Evolutionary conservation across 495 filamentous ascomycete species (phyloP), one percentile per base, ranked within the genome.

Genomic region (Tuber umbilicatum): DNA sequence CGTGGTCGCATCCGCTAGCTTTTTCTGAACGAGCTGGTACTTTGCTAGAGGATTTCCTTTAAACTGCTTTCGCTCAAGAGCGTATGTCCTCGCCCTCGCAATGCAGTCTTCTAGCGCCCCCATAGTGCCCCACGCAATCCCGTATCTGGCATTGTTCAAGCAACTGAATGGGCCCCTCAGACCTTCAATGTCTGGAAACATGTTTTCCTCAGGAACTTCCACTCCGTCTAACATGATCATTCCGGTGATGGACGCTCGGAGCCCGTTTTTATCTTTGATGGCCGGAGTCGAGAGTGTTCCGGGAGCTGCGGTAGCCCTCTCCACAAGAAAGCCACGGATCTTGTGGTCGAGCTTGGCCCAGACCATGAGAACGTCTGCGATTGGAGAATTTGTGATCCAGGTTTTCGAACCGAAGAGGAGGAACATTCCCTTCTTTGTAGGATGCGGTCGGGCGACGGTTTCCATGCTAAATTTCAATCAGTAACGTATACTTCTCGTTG

Each of bases 21-120:
- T 99, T 89, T 97, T 97, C 86, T 99, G 95, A 60, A 99, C 88
- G n/a, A 99, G 88, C 84, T 99, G 95, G 79, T 98, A 99, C 85
- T 94, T 97, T 45, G 95, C 95, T 60, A 99, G 86, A 1, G 95
- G 93, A 82, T 98, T 97, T 47, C 91, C 90, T 85, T 96, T 97
- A 88, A 99, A 99, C 84, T 99, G 95, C 84, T 92, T 94, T 73
- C 95, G 87, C 84, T 97, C 92, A 41, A 99, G 85, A 27, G 94
- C 90, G 83, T 99, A 99, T 23, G 89, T 90, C 74, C 94, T 88
- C 2, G 95, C 90, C 74, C 94, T 86, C 16, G 85, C 82, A 70
- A 99, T 88, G 79, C 92, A 94, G 82, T 99, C 96, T 84, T 98
- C 95, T 37, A 99, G 86, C 0, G 95, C 94, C 71, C 95, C 95